phyloP scores from a whole-genome alignment of 768 basidiomycete species.

The Termitomyces sp. region DNA sequence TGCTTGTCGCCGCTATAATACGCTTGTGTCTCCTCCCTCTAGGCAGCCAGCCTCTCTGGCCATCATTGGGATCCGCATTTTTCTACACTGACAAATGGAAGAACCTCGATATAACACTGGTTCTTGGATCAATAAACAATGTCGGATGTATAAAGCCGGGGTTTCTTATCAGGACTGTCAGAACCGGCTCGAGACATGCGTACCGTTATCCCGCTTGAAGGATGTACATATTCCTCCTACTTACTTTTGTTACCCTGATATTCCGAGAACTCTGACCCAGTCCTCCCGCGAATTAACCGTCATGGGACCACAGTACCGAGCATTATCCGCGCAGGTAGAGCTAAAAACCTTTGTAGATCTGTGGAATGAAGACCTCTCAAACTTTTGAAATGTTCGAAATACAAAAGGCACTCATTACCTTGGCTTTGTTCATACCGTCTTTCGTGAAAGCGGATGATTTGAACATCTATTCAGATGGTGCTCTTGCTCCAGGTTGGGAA shows the following conservation, averaged over 20 bases:
- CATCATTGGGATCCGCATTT: background rate
- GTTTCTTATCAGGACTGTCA: background rate
- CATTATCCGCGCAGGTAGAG: conserved; percentile 8
- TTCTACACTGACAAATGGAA: background rate
- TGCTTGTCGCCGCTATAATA: background rate
- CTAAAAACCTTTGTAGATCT: background rate
- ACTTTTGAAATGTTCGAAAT: conserved; percentile 3
- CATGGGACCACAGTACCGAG: conserved; percentile 4
- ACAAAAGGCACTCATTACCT: conserved; percentile 10
- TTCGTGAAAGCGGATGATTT: conserved; percentile 28
- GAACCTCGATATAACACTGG: background rate
- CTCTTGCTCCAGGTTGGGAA: conserved; percentile 41
- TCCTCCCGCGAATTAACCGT: conserved; percentile 13
- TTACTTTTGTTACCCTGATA: background rate
- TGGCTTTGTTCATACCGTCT: conserved; percentile 17
- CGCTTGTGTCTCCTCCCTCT: background rate
- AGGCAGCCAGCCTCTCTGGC: background rate
- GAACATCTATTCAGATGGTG: conserved; percentile 34
- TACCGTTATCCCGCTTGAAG: background rate
- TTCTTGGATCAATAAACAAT: background rate
- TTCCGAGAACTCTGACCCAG: background rate
- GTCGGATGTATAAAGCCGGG: background rate
- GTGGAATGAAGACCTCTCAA: background rate
- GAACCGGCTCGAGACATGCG: conserved; percentile 1
- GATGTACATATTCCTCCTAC: background rate